Conservation (phyloP, 495 filamentous ascomycete genomes). For the Achaetomiella virescens region DNA sequence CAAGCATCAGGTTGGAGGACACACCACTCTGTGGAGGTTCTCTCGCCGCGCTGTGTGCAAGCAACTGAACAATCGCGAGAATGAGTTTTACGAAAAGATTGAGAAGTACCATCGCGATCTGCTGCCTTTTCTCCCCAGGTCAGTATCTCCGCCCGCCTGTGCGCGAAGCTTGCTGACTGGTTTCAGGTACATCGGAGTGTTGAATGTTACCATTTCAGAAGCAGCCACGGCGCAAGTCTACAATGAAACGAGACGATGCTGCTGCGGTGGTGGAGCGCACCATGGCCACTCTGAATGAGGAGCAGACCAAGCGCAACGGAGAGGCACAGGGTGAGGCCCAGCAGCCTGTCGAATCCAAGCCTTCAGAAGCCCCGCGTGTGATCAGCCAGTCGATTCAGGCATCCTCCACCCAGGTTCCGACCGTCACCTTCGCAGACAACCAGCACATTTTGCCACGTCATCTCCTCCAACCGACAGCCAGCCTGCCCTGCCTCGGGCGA, state of each 20-base stretch:
- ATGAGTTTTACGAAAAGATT: conserved; percentile 96
- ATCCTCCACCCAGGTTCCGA: conserved; percentile 56
- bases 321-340: conserved; percentile 5
- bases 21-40: conserved; percentile 93
- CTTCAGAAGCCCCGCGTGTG: conserved; percentile 45
- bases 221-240: conserved; percentile 61
- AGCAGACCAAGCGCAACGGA: conserved; percentile 16
- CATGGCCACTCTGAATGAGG: conserved; percentile 5
- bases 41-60: conserved; percentile 94
- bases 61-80: conserved; percentile 92
- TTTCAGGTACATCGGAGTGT: conserved; percentile 84
- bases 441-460: conserved; percentile 88
- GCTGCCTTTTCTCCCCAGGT: conserved; percentile 88
- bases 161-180: neutral
- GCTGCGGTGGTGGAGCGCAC: conserved; percentile 15
- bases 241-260: conserved; percentile 39
- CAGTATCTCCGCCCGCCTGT: conserved; percentile 28
- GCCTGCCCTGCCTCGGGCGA: conserved; percentile 19
- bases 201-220: conserved; percentile 97
- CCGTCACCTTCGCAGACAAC: conserved; percentile 93
- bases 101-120: conserved; percentile 85
- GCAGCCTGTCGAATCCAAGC: conserved; percentile 3
- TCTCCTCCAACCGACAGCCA: conserved; percentile 47
- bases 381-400: conserved; percentile 69
- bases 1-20: conserved; percentile 93